Evolutionary conservation across 441 rosid species (phyloP), one percentile per base, ranked within the genome.

Genomic region (Gossypium schwendimanii): DNA sequence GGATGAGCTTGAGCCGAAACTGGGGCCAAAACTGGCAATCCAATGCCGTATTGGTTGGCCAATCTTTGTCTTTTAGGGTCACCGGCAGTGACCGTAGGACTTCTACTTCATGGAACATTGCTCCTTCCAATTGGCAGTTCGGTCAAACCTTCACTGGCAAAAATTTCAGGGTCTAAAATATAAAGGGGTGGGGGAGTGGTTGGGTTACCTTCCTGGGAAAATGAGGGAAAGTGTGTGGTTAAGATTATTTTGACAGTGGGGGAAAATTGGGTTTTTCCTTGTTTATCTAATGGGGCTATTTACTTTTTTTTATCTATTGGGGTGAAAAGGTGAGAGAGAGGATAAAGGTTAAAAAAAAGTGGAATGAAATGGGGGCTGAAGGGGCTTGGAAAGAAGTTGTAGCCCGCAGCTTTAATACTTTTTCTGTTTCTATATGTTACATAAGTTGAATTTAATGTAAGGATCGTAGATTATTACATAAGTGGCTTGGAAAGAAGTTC

Each of bases 121-220:
- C 50, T 47, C 91, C 93, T 0, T 71, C 86, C 3, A 3, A 75
- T 71, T 89, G 93, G 93, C 93, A 85, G 74, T 89, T 89, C 50
- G 93, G 93, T 69, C 91, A 89, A 73, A 89, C 93, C n/a, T 89
- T 89, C 80, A 60, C 84, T 5, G 94, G 94, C 31, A 89, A 87
- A 78, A 89, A 89, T 59, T 89, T 89, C 86, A 83, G 91, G 78
- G 86, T 86, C 36, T 81, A 54, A 70, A 49, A 17, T 36, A 53
- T 33, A 1, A 33, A 0, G 8, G 8, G 36, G 7, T 31, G 36
- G 36, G 7, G 1, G 4, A 31, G 6, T 31, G 0, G 36, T 5
- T 31, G 36, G 36, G 36, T 31, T 31, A 31, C 36, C 5, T 31
- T 31, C 36, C 36, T 31, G 36, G 36, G 36, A 1, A 31, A 31